A percentile compares a stretch with the other conserved stretches of the same genome.
These are phyloP conservation scores for Bipolaris gigantea DNA, from an alignment of 2,329 filamentous ascomycete genomes.

Conservation along the genomic window DNA sequence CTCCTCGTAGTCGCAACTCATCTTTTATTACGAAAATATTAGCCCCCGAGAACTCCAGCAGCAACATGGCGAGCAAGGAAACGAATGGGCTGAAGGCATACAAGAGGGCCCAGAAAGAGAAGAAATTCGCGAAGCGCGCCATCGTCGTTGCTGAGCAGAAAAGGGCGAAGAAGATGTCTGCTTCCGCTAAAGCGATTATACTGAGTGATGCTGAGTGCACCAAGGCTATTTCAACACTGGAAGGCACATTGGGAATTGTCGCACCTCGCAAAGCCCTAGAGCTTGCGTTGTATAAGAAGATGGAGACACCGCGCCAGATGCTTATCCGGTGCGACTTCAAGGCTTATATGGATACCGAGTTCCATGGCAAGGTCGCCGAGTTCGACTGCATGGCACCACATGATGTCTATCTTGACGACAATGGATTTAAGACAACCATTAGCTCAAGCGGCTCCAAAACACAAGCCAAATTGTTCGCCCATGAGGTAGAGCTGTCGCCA, in stretches of 20 bases:
- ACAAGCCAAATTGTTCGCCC: neutral
- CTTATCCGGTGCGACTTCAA: neutral
- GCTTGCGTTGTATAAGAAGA: conserved; percentile 1
- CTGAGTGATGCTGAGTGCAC: neutral
- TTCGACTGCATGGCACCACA: neutral
- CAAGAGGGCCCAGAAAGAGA: conserved; percentile 12
- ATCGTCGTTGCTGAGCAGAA: neutral
- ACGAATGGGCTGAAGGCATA: conserved; percentile 5
- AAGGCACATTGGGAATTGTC: neutral
- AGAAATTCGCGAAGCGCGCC: neutral
- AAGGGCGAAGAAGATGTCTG: neutral
- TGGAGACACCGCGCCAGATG: conserved; percentile 10
- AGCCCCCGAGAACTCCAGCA: no score
- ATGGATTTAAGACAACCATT: neutral
- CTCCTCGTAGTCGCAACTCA: neutral
- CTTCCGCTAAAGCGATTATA: neutral
- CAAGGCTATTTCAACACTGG: no score
- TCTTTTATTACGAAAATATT: neutral
- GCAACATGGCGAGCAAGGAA: conserved; percentile 1
- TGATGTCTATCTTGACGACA: neutral
- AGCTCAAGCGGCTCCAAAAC: neutral
- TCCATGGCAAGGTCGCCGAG: neutral
- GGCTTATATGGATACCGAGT: conserved; percentile 2
- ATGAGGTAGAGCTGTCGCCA: no score
- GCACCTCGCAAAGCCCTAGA: conserved; percentile 4